Evolutionary conservation across 1,139 yeast genomes (phyloP).

Genomic region (Sugiyamaella novakii): DNA sequence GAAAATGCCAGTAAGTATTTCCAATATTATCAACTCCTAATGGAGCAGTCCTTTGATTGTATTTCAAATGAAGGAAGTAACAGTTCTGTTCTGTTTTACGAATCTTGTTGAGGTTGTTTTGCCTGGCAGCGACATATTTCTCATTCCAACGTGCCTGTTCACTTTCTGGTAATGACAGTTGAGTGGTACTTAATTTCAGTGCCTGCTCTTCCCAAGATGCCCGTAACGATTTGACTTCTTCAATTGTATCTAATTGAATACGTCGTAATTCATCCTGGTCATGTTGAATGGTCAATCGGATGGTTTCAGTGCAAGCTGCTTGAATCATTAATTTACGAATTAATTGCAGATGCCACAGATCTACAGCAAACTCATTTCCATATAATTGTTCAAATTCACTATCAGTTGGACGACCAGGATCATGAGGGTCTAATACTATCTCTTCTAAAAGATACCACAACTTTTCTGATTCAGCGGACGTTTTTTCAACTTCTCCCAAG

Average conservation of each 20-base stretch:
- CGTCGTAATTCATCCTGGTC: constrained; percentile 38
- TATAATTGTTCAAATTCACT: constrained; percentile 6
- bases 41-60: constrained; percentile 40
- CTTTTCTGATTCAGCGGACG: constrained; percentile 37
- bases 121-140: constrained; percentile 33
- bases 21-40: constrained; percentile 42
- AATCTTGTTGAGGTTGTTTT: constrained; percentile 31
- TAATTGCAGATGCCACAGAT: constrained; percentile 16
- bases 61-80: constrained; percentile 33
- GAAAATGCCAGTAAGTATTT: constrained; percentile 44
- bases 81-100: constrained; percentile 36
- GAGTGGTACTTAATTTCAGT: constrained; percentile 34
- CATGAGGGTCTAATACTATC: constrained; percentile 4
- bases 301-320: constrained; percentile 40
- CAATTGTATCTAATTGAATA: constrained; percentile 33
- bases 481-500: constrained; percentile 37
- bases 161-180: constrained; percentile 22
- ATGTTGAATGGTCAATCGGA: constrained; percentile 38
- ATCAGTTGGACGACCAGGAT: not conserved
- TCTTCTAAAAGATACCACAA: constrained; percentile 34
- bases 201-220: constrained; percentile 34
- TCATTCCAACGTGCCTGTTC: constrained; percentile 31
- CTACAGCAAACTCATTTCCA: constrained; percentile 15
- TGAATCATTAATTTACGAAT: constrained; percentile 33
- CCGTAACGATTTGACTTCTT: constrained; percentile 34